These are phyloP conservation scores for Laburnicola sp. DNA, from an alignment of 2,329 filamentous ascomycete species.

Conservation along the genomic window DNA sequence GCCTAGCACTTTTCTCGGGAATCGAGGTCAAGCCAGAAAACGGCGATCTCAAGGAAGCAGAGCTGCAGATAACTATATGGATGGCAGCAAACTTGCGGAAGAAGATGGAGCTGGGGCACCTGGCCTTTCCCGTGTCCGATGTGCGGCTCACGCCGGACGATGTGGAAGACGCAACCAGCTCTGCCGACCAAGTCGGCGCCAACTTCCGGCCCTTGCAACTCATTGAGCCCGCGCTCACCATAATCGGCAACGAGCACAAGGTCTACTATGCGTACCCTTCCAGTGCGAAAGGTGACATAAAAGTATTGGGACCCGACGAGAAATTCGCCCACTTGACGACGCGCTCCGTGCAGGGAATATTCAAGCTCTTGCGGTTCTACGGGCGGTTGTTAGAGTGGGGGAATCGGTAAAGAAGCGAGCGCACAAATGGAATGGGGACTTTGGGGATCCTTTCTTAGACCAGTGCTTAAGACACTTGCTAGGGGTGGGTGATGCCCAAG, in stretches of 20 bases:
- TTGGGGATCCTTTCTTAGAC: not conserved
- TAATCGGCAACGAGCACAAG: constrained; percentile 22
- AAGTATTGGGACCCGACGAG: constrained; percentile 18
- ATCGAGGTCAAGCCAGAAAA: constrained; percentile 23
- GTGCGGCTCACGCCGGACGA: not conserved
- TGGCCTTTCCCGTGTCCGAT: not conserved
- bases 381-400: constrained; percentile 5
- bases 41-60: constrained; percentile 19
- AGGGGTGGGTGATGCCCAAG: too few species aligned
- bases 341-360: constrained; percentile 17
- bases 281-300: constrained; percentile 6
- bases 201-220: not conserved
- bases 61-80: constrained; percentile 23
- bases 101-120: not conserved
- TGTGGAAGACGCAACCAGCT: too few species aligned
- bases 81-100: constrained; percentile 16
- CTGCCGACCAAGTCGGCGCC: too few species aligned
- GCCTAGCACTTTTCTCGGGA: constrained; percentile 16
- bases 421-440: not conserved
- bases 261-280: constrained; percentile 18
- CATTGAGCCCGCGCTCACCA: constrained; percentile 17
- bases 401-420: not conserved
- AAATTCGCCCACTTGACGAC: constrained; percentile 17
- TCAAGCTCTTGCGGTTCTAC: constrained; percentile 13
- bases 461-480: too few species aligned